Evolutionary conservation across 495 filamentous ascomycete species (phyloP), one percentile per base, ranked within the genome.

Genomic region (Polyplosphaeria fusca): DNA sequence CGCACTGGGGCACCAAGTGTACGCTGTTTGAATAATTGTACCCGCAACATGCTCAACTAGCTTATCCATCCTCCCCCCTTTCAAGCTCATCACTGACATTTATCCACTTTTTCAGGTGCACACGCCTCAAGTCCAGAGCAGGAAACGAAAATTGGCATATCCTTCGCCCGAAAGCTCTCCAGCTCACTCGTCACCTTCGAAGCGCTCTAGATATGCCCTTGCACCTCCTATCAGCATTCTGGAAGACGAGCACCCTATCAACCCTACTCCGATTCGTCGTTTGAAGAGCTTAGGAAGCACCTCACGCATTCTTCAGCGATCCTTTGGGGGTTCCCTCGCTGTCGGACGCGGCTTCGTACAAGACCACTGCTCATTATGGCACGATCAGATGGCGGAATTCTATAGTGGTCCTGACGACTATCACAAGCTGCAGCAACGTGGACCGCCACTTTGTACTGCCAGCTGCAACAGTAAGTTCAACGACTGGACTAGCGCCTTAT

Each of bases 361-460:
- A 27, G 63, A 66, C 39, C 52, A 71, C 14, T 55, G 48, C 46
- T 24, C 64, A 76, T 85, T 87, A 59, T 93, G 86, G 86, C 80
- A 85, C 73, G 76, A 82, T 55, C 76, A 90, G 53, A 89, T 86
- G 0, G 79, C 85, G 5, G 70, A 82, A 40, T 95, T 93, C 67
- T 84, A 85, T 57, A 87, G 82, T 37, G 74, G 70, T 39, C 79
- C 86, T 0, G 73, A 80, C 27, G 87, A 92, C 69, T 71, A 74
- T 19, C 79, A 92, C 67, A 60, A 77, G 12, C 77, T 80, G 2
- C 70, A 74, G n/a, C 73, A 76, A 1, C 70, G 76, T 30, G 76
- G 81, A n/a, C 81, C 91, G 23, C 89, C 90, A 0, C 93, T 95
- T 67, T 93, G 87, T 66, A 81, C 80, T 37, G 78, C 85, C 4